A percentile compares a stretch with the other conserved stretches of the same genome.
Evolutionary conservation across 768 basidiomycete genomes (phyloP).

Genomic region (Cystobasidium ongulense): DNA sequence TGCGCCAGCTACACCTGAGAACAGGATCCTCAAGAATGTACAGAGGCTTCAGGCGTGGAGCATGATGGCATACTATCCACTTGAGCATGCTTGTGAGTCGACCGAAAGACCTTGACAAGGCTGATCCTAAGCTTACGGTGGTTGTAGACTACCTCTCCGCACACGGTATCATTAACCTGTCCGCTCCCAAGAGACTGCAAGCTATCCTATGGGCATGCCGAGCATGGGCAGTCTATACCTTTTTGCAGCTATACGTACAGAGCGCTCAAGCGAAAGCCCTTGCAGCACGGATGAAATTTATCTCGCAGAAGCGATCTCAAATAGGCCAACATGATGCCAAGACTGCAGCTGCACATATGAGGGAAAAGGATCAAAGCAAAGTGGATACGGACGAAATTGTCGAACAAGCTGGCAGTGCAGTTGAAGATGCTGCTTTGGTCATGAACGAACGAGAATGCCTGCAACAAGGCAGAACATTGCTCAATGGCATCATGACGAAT

Average conservation of each 20-base stretch:
- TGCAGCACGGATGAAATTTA: background rate
- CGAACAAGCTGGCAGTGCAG: constrained; percentile 11
- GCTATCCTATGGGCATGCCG: constrained; percentile 66
- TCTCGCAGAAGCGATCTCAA: background rate
- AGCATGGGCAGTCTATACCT: constrained; percentile 70
- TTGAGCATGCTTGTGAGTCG: constrained; percentile 43
- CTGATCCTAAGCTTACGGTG: background rate
- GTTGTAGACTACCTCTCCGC: constrained; percentile 17
- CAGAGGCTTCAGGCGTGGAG: constrained; percentile 41
- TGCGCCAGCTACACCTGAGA: constrained; percentile 23
- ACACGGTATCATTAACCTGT: constrained; percentile 7
- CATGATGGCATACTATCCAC: constrained; percentile 44
- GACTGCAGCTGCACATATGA: constrained; percentile 2
- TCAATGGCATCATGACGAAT: constrained; percentile 49
- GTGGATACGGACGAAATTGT: constrained; percentile 23
- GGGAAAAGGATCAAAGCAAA: constrained; percentile 32
- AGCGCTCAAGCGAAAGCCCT: constrained; percentile 17
- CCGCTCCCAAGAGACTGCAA: constrained; percentile 10
- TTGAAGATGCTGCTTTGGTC: constrained; percentile 32
- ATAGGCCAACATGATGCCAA: constrained; percentile 5
- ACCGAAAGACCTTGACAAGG: background rate
- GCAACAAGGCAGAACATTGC: constrained; percentile 62
- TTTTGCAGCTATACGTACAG: constrained; percentile 58
- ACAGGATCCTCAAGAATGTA: constrained; percentile 32
- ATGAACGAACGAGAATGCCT: constrained; percentile 57